Evolutionary conservation across 2,329 filamentous ascomycete genomes (phyloP), one percentile per base, ranked within the genome.

Genomic region (Verticillium dahliae): DNA sequence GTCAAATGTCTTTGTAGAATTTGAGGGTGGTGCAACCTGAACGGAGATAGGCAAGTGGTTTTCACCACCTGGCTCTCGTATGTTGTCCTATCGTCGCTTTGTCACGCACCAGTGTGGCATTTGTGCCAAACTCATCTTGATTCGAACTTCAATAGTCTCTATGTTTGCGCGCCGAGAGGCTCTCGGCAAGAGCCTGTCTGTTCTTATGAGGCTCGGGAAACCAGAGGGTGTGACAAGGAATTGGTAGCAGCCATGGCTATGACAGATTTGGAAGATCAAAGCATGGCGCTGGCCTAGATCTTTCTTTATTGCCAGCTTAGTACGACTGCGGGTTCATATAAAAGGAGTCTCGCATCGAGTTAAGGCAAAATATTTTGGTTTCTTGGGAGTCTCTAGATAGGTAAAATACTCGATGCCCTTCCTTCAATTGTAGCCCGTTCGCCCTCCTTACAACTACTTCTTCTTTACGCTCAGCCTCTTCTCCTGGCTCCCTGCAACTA

Each of bases 81-180:
- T 50, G n/a, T 18, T 50, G 22, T 11, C n/a, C n/a, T 10, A 9
- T 22, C 13, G 45, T 50, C n/a, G 4, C 45, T 1, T 2, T 50
- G n/a, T 7, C 45, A 22, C 22, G 45, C 18, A 13, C 13, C 27
- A 6, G 13, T 0, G 78, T 89, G 1, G 70, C 72, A 6, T 74
- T 76, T 87, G 86, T 0, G 72, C 90, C 52, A 70, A 75, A 34
- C 75, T 80, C 3, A 74, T 91, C 5, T 72, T 85, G 0, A 67
- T 75, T 1, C 75, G 74, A 0, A 74, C 91, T 10, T 83, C 90
- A 63, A 76, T 83, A 1, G 71, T 75, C 15, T 15, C 5, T 56
- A 7, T 10, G 5, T 5, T 33, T 9, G 15, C 15, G 22, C 22
- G 31, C 10, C 34, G 11, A 34, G 27, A 13, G 18, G 18, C 18